Evolutionary conservation across 2,329 filamentous ascomycete genomes (phyloP).

Genomic region (Didymella pinodella): DNA sequence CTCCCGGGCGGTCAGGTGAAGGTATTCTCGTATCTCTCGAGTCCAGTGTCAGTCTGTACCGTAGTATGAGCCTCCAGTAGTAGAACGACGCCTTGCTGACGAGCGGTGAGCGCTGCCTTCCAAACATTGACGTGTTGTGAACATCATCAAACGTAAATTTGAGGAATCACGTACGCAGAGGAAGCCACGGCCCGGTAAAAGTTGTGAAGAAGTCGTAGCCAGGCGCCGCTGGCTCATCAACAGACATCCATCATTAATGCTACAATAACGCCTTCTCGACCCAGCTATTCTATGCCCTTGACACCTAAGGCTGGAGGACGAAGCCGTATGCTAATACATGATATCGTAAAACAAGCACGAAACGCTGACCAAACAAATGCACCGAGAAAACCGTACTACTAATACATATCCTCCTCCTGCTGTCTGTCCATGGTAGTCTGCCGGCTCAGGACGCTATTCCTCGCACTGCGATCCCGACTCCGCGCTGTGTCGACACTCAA

Average conservation of each 20-base stretch:
- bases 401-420: slow-evolving; percentile 21
- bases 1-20: neutral
- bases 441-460: slow-evolving; percentile 36
- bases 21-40: neutral
- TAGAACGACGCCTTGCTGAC: no score
- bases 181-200: neutral
- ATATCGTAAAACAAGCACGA: slow-evolving; percentile 4
- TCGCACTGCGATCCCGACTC: slow-evolving; percentile 23
- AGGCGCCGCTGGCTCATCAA: neutral
- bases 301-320: slow-evolving; percentile 6
- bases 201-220: neutral
- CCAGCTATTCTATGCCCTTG: neutral
- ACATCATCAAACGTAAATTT: no score
- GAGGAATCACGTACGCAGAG: neutral
- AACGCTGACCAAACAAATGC: neutral
- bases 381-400: slow-evolving; percentile 1
- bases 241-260: slow-evolving; percentile 1
- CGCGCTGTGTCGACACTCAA: slow-evolving; percentile 27
- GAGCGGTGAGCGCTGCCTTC: no score
- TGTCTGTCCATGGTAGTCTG: slow-evolving; percentile 10
- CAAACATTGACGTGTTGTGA: no score
- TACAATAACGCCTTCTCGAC: neutral
- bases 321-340: slow-evolving; percentile 17
- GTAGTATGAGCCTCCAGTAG: no score
- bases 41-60: no score